These are phyloP conservation scores for Penicillium coprophilum DNA, from an alignment of 495 filamentous ascomycete species.

Conservation along the genomic window DNA sequence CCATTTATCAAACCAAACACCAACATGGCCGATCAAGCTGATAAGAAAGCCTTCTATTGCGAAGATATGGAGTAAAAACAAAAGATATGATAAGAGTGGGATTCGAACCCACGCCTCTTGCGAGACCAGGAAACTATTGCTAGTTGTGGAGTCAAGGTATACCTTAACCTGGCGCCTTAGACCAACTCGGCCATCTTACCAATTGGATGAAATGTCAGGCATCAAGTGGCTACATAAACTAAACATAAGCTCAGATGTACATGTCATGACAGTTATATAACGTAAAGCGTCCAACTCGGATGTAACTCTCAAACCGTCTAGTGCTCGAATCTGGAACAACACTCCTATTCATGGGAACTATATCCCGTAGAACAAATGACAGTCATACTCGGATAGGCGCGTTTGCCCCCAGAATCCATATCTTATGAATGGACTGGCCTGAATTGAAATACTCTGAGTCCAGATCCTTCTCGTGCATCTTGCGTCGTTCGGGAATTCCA, in stretches of 20 bases:
- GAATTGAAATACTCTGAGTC: too few species aligned
- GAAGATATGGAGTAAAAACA: background rate
- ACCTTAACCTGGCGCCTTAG: slow-evolving; percentile 38
- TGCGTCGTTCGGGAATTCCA: too few species aligned
- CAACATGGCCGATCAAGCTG: background rate
- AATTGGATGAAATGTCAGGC: background rate
- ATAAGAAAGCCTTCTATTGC: background rate
- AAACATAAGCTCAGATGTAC: background rate
- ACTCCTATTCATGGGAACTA: too few species aligned
- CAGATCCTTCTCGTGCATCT: too few species aligned
- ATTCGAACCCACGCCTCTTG: slow-evolving; percentile 38
- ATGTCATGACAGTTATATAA: too few species aligned
- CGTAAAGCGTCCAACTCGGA: too few species aligned
- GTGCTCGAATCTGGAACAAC: too few species aligned
- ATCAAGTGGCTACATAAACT: background rate
- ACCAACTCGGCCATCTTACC: slow-evolving; percentile 37
- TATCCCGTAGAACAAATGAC: too few species aligned
- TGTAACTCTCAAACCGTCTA: too few species aligned
- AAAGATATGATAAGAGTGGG: slow-evolving; percentile 38
- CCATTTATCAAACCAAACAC: background rate
- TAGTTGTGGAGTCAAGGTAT: slow-evolving; percentile 24
- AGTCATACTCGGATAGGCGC: too few species aligned
- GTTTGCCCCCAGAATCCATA: too few species aligned
- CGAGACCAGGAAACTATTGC: slow-evolving; percentile 12
- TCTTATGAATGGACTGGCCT: too few species aligned